A percentile compares a stretch with the other conserved stretches of the same genome.
These are phyloP conservation scores for Rubia balearica DNA, from an alignment of 305 asterid species.

Conservation along the genomic window DNA sequence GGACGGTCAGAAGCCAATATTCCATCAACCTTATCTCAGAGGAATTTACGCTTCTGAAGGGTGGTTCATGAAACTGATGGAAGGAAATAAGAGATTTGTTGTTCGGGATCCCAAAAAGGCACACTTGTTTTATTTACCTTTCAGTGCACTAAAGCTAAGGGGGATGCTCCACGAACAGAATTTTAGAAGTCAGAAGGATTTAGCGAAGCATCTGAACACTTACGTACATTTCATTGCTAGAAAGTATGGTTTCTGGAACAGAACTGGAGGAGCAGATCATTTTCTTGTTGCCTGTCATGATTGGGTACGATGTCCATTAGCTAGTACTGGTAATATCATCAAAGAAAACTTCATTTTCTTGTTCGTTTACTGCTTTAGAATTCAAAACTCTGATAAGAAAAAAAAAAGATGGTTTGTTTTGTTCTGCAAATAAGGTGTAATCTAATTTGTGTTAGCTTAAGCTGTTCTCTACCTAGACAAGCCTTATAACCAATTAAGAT, in stretches of 20 bases:
- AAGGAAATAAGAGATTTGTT: slow-evolving; percentile 50
- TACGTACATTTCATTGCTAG: slow-evolving; percentile 72
- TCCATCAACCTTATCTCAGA: slow-evolving; percentile 78
- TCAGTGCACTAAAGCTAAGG: slow-evolving; percentile 75
- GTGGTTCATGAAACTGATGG: slow-evolving; percentile 97
- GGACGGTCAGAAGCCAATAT: slow-evolving; percentile 82
- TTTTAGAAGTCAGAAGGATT: slow-evolving; percentile 50
- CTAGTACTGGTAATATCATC: not conserved
- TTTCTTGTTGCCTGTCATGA: slow-evolving; percentile 95
- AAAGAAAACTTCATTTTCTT: slow-evolving; percentile 11
- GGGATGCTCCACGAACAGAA: slow-evolving; percentile 31
- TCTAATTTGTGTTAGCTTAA: not conserved
- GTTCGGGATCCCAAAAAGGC: slow-evolving; percentile 81
- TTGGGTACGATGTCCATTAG: slow-evolving; percentile 48
- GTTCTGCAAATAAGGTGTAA: no score
- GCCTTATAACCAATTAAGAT: not conserved
- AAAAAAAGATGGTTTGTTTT: no score
- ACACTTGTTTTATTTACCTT: slow-evolving; percentile 86
- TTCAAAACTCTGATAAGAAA: not conserved
- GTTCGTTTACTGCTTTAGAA: not conserved
- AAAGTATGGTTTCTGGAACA: slow-evolving; percentile 77
- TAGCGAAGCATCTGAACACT: slow-evolving; percentile 36
- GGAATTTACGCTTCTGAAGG: slow-evolving; percentile 95
- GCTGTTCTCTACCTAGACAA: not conserved
- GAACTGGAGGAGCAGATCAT: slow-evolving; percentile 96